These are phyloP conservation scores for Avena atlantica DNA, from an alignment of 176 grass and related monocot genomes.

Conservation along the genomic window DNA sequence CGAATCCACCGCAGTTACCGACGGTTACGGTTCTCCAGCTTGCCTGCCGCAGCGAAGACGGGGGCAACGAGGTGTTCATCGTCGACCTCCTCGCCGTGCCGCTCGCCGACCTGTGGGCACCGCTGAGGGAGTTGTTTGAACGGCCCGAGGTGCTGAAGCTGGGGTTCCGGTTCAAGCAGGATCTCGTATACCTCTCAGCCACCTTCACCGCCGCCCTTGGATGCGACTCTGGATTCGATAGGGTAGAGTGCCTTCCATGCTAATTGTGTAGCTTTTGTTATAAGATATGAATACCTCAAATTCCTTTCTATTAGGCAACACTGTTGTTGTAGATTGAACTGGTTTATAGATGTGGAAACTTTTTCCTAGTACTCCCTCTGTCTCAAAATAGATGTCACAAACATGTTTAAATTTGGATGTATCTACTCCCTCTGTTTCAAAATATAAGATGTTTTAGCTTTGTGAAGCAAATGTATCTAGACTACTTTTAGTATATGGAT, in stretches of 20 bases:
- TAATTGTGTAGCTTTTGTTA: neutral
- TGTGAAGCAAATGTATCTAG: no score
- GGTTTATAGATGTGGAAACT: neutral
- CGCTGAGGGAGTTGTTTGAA: constrained; percentile 76
- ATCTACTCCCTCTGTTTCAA: no score
- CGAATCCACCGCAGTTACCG: constrained; percentile 46
- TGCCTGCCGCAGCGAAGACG: constrained; percentile 50
- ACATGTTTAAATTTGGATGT: no score
- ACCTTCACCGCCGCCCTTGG: constrained; percentile 78
- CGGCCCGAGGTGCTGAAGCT: constrained; percentile 65
- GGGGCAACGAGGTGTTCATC: constrained; percentile 63
- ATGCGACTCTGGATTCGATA: constrained; percentile 57
- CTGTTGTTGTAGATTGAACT: neutral
- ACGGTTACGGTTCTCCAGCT: constrained; percentile 81
- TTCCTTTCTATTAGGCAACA: neutral
- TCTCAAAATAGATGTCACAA: no score
- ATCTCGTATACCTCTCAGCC: constrained; percentile 79
- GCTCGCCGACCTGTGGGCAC: constrained; percentile 63
- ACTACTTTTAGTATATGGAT: no score
- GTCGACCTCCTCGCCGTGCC: constrained; percentile 79
- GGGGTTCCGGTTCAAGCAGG: constrained; percentile 95
- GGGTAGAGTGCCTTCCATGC: constrained; percentile 44
- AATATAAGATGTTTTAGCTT: no score
- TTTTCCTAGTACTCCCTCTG: neutral
- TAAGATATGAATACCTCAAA: neutral